phyloP scores from a whole-genome alignment of 164 flowering plant genomes.

The Berberis thunbergii region DNA sequence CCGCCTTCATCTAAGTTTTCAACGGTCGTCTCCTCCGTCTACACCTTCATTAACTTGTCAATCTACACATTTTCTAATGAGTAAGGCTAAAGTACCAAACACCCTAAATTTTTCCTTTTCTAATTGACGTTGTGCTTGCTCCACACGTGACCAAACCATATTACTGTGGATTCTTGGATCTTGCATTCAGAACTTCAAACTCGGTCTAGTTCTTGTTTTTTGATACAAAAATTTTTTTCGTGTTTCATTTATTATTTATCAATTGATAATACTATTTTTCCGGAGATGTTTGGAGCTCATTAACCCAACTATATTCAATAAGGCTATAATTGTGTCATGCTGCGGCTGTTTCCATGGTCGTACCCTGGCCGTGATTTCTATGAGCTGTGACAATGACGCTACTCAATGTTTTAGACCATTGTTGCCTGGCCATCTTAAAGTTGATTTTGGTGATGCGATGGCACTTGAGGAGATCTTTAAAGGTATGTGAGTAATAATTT shows the following conservation, averaged over 20 bases:
- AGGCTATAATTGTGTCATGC: slow-evolving; percentile 95
- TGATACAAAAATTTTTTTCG: too few relatives aligned
- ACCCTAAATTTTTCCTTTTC: too few relatives aligned
- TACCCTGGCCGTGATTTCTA: slow-evolving; percentile 83
- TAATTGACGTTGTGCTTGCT: too few relatives aligned
- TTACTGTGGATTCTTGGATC: too few relatives aligned
- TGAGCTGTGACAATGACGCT: slow-evolving; percentile 99
- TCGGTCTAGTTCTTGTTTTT: too few relatives aligned
- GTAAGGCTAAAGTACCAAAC: too few relatives aligned
- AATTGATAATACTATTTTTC: not conserved
- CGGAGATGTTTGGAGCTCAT: not conserved
- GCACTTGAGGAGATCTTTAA: slow-evolving; percentile 77
- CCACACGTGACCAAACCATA: too few relatives aligned
- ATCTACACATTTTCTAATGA: too few relatives aligned
- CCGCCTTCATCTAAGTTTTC: too few relatives aligned
- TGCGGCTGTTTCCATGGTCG: slow-evolving; percentile 99
- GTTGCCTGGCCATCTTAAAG: slow-evolving; percentile 82
- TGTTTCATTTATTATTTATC: not conserved
- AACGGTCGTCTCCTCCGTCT: too few relatives aligned
- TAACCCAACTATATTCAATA: slow-evolving; percentile 4
- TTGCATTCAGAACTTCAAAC: too few relatives aligned
- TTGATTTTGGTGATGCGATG: slow-evolving; percentile 80
- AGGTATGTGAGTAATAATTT: slow-evolving; percentile 29
- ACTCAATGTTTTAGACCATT: slow-evolving; percentile 92
- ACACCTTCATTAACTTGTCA: too few relatives aligned